Evolutionary conservation across 108 stramenopile genomes (phyloP).

Genomic region (Cyclotella choctawhatcheeana): DNA sequence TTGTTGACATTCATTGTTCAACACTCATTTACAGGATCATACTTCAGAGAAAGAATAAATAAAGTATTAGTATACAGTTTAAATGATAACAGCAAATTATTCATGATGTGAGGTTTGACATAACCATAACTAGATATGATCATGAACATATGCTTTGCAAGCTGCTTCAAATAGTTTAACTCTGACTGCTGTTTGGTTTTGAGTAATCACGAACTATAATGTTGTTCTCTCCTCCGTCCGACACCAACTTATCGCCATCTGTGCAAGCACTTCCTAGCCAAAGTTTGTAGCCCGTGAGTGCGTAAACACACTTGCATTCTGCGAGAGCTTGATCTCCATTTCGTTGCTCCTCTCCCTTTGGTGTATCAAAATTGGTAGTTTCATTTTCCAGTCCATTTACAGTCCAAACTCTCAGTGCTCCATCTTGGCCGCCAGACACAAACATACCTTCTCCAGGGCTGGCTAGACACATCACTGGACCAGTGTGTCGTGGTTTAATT

Average conservation of each 20-base stretch:
- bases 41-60: no score
- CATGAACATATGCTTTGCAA: no score
- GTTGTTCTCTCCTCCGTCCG: constrained; percentile 79
- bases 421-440: constrained; percentile 67
- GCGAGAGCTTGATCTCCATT: constrained; percentile 2
- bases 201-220: constrained; percentile 77
- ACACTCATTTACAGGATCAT: no score
- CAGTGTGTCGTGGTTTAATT: constrained; percentile 56
- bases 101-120: no score
- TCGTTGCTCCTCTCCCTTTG: background rate
- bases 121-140: no score
- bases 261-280: constrained; percentile 73
- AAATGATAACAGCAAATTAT: no score
- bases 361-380: background rate
- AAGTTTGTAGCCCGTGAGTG: constrained; percentile 76
- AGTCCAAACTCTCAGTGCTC: constrained; percentile 69
- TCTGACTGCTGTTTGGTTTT: background rate
- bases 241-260: constrained; percentile 59
- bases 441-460: constrained; percentile 61
- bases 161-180: no score
- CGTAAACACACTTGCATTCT: constrained; percentile 56
- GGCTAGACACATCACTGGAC: constrained; percentile 53
- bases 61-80: no score
- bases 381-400: constrained; percentile 23
- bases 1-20: no score